Evolutionary conservation across 768 basidiomycete genomes (phyloP).

Genomic region (Lactarius quietus): DNA sequence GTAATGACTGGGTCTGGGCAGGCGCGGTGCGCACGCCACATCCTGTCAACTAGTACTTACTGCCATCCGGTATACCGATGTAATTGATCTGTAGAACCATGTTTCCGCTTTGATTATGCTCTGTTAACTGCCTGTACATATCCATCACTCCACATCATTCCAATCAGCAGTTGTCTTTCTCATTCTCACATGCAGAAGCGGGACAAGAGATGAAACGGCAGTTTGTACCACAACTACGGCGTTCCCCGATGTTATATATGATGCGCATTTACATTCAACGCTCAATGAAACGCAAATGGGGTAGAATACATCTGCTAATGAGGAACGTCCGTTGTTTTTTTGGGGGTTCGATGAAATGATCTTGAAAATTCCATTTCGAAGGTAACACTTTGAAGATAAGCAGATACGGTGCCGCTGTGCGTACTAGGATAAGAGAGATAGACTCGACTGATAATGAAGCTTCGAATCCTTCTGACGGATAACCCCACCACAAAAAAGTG

Average conservation of each 20-base stretch:
- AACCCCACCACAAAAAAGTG: not conserved
- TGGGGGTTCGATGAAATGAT: not conserved
- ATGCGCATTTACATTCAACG: not conserved
- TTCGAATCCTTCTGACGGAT: not conserved
- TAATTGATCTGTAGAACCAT: constrained; percentile 3
- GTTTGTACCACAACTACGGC: not conserved
- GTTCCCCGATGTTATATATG: not conserved
- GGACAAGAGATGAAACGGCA: not conserved
- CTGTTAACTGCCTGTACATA: constrained; percentile 4
- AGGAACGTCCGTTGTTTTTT: not conserved
- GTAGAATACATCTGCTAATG: not conserved
- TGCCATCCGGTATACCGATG: not conserved
- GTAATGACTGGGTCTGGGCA: not conserved
- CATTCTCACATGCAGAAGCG: not conserved
- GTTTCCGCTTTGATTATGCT: not conserved
- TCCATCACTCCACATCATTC: constrained; percentile 6
- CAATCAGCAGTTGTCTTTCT: constrained; percentile 5
- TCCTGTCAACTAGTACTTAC: not conserved
- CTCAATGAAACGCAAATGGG: not conserved
- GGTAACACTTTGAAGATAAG: not conserved
- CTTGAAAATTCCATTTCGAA: not conserved
- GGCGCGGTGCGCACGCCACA: not conserved
- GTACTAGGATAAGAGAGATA: not conserved
- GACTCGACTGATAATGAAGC: not conserved
- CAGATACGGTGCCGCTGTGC: not conserved